These are phyloP conservation scores for Globisporangium solare DNA, from an alignment of 352 stramenopile species.

Conservation along the genomic window DNA sequence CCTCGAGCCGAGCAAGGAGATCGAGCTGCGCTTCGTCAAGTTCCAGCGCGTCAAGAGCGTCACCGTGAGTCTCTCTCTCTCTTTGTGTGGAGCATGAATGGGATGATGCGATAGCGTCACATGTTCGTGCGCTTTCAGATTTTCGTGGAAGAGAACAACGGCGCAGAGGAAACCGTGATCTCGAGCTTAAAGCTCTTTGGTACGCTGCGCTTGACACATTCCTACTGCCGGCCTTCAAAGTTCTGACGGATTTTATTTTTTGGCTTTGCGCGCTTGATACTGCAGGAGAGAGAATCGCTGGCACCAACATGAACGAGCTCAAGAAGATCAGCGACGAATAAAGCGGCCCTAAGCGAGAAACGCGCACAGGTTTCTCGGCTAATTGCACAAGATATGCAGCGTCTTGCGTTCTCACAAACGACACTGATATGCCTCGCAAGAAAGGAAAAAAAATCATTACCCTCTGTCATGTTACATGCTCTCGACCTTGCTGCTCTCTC, in stretches of 20 bases:
- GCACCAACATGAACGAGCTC: conserved; percentile 84
- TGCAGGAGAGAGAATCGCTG: conserved; percentile 59
- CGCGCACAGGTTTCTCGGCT: not conserved
- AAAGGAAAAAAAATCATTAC: too few relatives aligned
- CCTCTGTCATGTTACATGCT: too few relatives aligned
- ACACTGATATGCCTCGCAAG: too few relatives aligned
- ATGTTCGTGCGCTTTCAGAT: conserved; percentile 12
- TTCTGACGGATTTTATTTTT: too few relatives aligned
- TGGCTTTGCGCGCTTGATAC: too few relatives aligned
- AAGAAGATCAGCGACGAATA: conserved; percentile 84
- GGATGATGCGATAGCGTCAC: too few relatives aligned
- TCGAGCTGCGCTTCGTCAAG: conserved; percentile 80
- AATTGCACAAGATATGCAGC: not conserved
- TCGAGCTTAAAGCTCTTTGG: conserved; percentile 17
- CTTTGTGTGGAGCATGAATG: not conserved
- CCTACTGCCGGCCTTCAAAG: too few relatives aligned
- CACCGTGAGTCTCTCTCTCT: conserved; percentile 23
- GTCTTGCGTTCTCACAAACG: too few relatives aligned
- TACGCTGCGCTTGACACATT: not conserved
- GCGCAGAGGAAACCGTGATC: conserved; percentile 20
- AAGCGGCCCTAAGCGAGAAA: not conserved
- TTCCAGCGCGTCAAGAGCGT: conserved; percentile 76
- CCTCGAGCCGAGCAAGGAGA: conserved; percentile 41
- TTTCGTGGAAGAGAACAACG: conserved; percentile 28
- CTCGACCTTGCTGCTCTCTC: too few relatives aligned